phyloP scores from a whole-genome alignment of 805 yeast species.

The Starmerella potacharoeniae region DNA sequence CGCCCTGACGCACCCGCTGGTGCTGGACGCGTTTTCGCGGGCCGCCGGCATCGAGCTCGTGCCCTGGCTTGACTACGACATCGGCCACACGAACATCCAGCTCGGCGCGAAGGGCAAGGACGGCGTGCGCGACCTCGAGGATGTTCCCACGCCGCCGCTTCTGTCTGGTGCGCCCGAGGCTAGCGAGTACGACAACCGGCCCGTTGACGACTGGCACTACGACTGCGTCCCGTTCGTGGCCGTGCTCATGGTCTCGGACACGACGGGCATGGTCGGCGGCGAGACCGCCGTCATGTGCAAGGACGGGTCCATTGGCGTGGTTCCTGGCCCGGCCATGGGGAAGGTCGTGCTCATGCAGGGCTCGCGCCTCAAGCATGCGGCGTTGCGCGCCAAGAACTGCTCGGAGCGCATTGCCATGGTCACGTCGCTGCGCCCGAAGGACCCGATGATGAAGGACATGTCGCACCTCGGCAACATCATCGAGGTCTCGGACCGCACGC shows the following conservation, averaged over 20 bases:
- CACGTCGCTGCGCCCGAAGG: constrained; percentile 26
- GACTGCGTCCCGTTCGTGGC: constrained; percentile 58
- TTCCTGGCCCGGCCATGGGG: constrained; percentile 38
- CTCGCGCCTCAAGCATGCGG: constrained; percentile 37
- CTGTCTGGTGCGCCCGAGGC: constrained; percentile 3
- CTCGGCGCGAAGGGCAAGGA: constrained; percentile 11
- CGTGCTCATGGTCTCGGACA: constrained; percentile 51
- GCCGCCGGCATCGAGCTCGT: constrained; percentile 52
- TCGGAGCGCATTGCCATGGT: constrained; percentile 29
- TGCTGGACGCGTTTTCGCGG: constrained; percentile 40
- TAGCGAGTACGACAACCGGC: constrained; percentile 22
- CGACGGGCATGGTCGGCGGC: constrained; percentile 48
- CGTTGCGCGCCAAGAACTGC: constrained; percentile 35
- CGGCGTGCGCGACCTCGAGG: constrained; percentile 10
- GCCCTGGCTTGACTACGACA: constrained; percentile 46
- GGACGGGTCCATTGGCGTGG: constrained; percentile 22
- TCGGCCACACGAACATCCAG: constrained; percentile 41
- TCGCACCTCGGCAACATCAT: constrained; percentile 25
- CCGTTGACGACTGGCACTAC: constrained; percentile 51
- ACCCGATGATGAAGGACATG: constrained; percentile 22
- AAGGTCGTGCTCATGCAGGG: constrained; percentile 41
- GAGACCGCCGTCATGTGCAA: constrained; percentile 40
- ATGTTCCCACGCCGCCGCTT: constrained; percentile 7
- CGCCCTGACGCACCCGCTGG: constrained; percentile 52
- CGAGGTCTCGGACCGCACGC: constrained; percentile 17